These are phyloP conservation scores for Cystofilobasidium macerans DNA, from an alignment of 768 basidiomycete species.

Conservation along the genomic window DNA sequence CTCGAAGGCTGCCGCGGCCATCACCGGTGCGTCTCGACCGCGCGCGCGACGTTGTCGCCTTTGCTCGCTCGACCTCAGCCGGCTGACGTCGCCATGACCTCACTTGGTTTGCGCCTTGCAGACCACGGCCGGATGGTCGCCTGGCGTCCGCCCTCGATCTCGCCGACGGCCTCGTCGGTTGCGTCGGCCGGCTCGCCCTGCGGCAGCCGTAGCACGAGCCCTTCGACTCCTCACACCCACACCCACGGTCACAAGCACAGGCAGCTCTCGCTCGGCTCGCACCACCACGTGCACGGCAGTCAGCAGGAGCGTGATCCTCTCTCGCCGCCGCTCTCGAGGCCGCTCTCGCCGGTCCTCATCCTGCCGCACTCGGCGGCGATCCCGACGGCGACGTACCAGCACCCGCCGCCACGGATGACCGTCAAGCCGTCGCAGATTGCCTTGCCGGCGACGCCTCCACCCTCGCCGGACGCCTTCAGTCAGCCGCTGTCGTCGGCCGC, in stretches of 20 bases:
- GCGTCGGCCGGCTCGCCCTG: neutral
- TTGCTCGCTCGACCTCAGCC: too few species aligned
- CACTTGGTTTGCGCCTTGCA: neutral
- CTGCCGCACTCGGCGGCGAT: neutral
- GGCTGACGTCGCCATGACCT: too few species aligned
- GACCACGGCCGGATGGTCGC: neutral
- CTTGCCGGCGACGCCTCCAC: neutral
- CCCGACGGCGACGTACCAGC: neutral
- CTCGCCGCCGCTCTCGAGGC: neutral
- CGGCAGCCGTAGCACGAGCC: too few species aligned
- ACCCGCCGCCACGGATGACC: neutral
- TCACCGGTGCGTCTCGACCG: too few species aligned
- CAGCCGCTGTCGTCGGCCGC: neutral
- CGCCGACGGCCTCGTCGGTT: neutral
- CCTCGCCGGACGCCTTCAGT: neutral
- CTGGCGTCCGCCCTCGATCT: neutral
- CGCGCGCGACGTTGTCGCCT: too few species aligned
- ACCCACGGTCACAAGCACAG: too few species aligned
- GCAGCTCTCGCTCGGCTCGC: neutral
- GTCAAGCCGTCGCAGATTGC: neutral
- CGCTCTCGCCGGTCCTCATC: neutral
- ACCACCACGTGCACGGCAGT: too few species aligned
- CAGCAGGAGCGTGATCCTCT: neutral
- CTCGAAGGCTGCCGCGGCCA: too few species aligned
- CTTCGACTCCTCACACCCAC: too few species aligned